These are phyloP conservation scores for Pleurotus platypus DNA, from an alignment of 768 basidiomycete genomes.

Conservation along the genomic window DNA sequence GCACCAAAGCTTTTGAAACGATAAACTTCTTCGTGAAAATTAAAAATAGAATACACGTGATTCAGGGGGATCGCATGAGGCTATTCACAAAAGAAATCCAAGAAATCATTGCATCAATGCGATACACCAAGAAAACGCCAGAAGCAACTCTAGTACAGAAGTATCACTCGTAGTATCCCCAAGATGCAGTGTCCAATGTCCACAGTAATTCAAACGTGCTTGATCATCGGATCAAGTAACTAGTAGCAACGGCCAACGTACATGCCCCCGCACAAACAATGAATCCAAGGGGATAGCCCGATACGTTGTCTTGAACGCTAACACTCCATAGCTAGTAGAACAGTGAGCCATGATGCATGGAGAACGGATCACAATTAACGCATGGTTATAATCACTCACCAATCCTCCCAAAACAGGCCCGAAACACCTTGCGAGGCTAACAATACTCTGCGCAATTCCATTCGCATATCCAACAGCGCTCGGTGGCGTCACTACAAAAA, in stretches of 20 bases:
- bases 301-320: constrained; percentile 64
- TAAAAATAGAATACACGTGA: no score
- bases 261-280: constrained; percentile 61
- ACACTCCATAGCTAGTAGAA: constrained; percentile 63
- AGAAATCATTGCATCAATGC: background rate
- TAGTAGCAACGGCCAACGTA: constrained; percentile 60
- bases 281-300: constrained; percentile 76
- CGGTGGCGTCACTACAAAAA: constrained; percentile 78
- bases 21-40: no score
- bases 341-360: constrained; percentile 10
- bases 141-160: background rate
- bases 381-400: constrained; percentile 37
- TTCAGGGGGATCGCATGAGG: no score
- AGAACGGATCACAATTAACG: constrained; percentile 1
- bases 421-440: constrained; percentile 87
- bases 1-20: background rate
- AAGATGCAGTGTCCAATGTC: constrained; percentile 1
- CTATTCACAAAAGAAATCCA: background rate
- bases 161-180: background rate
- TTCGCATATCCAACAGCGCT: constrained; percentile 88
- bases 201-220: background rate
- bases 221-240: constrained; percentile 65
- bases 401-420: constrained; percentile 86
- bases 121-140: background rate
- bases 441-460: constrained; percentile 93